Base-by-base conservation (phyloP, 73 alveolate species). In the Diophrys sp. region DNA sequence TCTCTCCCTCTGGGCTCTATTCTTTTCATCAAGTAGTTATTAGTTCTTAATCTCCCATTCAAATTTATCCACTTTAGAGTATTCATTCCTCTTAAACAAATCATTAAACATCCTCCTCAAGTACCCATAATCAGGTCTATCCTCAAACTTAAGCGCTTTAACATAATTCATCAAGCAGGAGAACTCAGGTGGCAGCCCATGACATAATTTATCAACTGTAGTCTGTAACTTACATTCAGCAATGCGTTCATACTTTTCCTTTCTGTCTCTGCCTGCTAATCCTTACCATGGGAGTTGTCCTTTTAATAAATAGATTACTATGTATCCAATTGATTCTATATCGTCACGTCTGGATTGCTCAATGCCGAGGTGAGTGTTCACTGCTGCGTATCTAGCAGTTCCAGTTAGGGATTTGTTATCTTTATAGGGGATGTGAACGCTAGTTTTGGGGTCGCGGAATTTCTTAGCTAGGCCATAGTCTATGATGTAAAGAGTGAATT, bases 361-460 rank as follows among this genome's bases (percentile, higher is more conserved):
- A 29, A 85, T 85, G 44, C 93, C 96, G 33, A 87, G 67, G 68
- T 90, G 94, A 44, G 96, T 94, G 69, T 82, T 86, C 25, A 81
- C 80, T 11, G 90, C 72, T 8, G 92, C 92, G 73, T 90, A 86
- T 32, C 96, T 83, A 27, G 96, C 94, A n/a, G 96, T 90, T 31
- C 96, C 96, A 70, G 96, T 90, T 14, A 90, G 79, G 76, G 81
- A 82, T 70, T 90, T 87, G 57, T 82, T 82, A 82, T 90, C 94
- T 55, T 89, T 77, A 54, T 82, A 87, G n/a, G 96, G 94, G 33
- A 90, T 90, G 54, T 90, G 96, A 80, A 82, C 80, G 78, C 81
- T 90, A 27, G 96, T 90, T 67, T 87, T 90, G 14, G 90, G 77
- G 73, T 87, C 91, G 55, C 92, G 71, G 75, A 70, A 90, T 73